Evolutionary conservation across 2,329 filamentous ascomycete genomes (phyloP).

Genomic region (Sarocladium strictum): DNA sequence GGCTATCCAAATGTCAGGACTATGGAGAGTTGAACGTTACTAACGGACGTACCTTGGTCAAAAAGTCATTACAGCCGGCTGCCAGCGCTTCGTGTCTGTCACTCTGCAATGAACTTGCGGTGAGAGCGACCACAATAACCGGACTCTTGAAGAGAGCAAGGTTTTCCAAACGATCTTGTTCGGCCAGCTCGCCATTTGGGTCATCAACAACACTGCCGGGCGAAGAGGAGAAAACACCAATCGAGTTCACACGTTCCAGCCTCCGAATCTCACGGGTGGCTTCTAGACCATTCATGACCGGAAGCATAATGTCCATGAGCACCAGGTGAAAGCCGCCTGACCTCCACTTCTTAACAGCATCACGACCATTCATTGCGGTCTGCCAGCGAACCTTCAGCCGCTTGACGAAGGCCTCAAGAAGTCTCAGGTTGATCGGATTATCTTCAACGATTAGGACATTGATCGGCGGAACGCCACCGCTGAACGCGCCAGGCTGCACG

Average conservation of each 20-base stretch:
- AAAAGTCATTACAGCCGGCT: conserved; percentile 94
- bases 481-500: conserved; percentile 50
- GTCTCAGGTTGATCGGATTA: conserved; percentile 93
- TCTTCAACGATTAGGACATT: conserved; percentile 98
- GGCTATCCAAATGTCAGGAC: conserved; percentile 48
- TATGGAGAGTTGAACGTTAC: background rate
- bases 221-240: conserved; percentile 80
- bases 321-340: conserved; percentile 91
- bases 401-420: conserved; percentile 94
- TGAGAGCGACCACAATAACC: conserved; percentile 95
- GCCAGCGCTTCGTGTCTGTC: conserved; percentile 92
- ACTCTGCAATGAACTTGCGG: conserved; percentile 88
- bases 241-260: conserved; percentile 82
- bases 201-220: conserved; percentile 23
- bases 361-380: conserved; percentile 91
- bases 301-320: conserved; percentile 96
- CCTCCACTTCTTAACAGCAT: conserved; percentile 91
- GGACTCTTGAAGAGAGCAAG: conserved; percentile 82
- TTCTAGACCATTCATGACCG: conserved; percentile 91
- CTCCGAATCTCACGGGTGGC: conserved; percentile 92
- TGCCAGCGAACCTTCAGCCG: conserved; percentile 92
- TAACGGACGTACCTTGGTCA: conserved; percentile 71
- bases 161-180: conserved; percentile 64
- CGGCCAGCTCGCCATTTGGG: conserved; percentile 39
- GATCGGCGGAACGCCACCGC: conserved; percentile 85